These are phyloP conservation scores for Panaeolus papilionaceus DNA, from an alignment of 768 basidiomycete genomes.

Conservation along the genomic window DNA sequence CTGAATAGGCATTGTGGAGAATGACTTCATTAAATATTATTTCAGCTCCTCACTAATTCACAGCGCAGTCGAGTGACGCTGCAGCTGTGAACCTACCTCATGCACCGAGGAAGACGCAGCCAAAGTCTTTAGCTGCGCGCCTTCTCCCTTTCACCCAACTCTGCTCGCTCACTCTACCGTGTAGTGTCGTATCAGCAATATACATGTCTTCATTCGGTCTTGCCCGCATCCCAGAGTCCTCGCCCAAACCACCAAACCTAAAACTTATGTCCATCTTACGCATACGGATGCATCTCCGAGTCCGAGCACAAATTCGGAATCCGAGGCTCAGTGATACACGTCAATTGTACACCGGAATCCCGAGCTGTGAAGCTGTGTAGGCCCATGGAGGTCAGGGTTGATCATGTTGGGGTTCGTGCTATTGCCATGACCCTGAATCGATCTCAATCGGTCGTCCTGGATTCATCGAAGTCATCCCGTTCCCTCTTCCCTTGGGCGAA, in stretches of 20 bases:
- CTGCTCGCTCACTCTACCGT: background rate
- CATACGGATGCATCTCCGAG: slow-evolving; percentile 1
- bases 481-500: background rate
- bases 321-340: slow-evolving; percentile 9
- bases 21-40: background rate
- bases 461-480: background rate
- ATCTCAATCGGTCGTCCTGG: background rate
- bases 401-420: background rate
- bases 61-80: background rate
- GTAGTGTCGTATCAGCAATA: background rate
- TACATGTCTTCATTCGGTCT: background rate
- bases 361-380: slow-evolving; percentile 4
- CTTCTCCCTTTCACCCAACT: background rate
- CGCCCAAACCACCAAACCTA: background rate
- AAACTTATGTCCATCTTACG: background rate
- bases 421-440: slow-evolving; percentile 5
- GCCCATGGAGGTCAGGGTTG: slow-evolving; percentile 8
- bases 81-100: background rate
- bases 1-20: background rate
- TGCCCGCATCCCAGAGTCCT: slow-evolving; percentile 2
- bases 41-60: background rate
- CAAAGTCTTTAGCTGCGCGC: background rate
- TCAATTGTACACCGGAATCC: background rate
- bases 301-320: slow-evolving; percentile 7
- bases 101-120: slow-evolving; percentile 12